These are phyloP conservation scores for Linnemannia schmuckeri DNA, from an alignment of 192 early-diverging fungal species.

Conservation along the genomic window DNA sequence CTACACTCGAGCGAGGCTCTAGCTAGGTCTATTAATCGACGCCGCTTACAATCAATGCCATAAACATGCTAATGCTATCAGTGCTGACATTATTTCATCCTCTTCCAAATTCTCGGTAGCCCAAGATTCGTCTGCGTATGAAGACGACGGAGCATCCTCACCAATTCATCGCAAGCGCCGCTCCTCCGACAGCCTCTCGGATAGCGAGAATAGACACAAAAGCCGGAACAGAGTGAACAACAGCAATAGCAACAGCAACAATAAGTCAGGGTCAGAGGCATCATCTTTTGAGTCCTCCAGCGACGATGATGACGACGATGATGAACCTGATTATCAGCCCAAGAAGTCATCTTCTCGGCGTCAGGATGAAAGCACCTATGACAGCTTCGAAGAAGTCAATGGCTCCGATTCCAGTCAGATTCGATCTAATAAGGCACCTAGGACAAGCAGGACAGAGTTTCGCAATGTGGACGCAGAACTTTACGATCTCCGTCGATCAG, in stretches of 20 bases:
- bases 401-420: conserved; percentile 46
- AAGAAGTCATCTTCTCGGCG: conserved; percentile 16
- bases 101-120: conserved; percentile 18
- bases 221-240: neutral
- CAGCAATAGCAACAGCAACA: neutral
- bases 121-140: conserved; percentile 53
- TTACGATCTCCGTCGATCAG: conserved; percentile 74
- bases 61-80: neutral
- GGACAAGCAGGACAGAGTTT: conserved; percentile 54
- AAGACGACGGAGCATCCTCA: conserved; percentile 41
- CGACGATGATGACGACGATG: conserved; percentile 39
- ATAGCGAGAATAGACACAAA: conserved; percentile 13
- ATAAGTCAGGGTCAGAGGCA: conserved; percentile 36
- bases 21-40: neutral
- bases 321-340: conserved; percentile 31
- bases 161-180: conserved; percentile 25
- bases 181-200: conserved; percentile 8
- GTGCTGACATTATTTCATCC: neutral
- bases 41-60: neutral
- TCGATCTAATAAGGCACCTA: conserved; percentile 53
- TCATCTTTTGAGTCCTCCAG: conserved; percentile 50
- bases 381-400: conserved; percentile 57
- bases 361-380: conserved; percentile 57
- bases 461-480: conserved; percentile 69
- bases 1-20: neutral